phyloP scores from a whole-genome alignment of 441 rosid species.

The Mallotus japonicus region DNA sequence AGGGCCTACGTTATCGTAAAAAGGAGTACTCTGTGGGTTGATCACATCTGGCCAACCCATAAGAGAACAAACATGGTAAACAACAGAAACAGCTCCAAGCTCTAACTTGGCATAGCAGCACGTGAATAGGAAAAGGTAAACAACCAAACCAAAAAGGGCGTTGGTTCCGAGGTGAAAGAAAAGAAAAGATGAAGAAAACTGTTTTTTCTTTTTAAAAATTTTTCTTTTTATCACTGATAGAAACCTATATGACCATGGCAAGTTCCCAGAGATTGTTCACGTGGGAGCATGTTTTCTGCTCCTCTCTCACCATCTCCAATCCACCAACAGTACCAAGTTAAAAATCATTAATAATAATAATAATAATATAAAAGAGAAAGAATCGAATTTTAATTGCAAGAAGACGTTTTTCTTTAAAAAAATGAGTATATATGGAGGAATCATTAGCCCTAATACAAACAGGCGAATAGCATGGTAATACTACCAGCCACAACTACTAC shows the following conservation, averaged over 20 bases:
- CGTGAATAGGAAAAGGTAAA: slow-evolving; percentile 60
- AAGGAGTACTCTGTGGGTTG: slow-evolving; percentile 35
- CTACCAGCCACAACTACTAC: background rate
- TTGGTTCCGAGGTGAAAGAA: slow-evolving; percentile 54
- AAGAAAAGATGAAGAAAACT: slow-evolving; percentile 18
- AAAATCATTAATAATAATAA: background rate
- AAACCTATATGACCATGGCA: slow-evolving; percentile 39
- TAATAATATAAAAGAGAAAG: background rate
- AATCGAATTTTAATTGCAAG: background rate
- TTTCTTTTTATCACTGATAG: background rate
- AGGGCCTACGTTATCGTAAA: slow-evolving; percentile 34
- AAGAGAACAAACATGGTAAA: slow-evolving; percentile 66
- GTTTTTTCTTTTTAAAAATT: slow-evolving; percentile 15
- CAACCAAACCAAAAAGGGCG: slow-evolving; percentile 40
- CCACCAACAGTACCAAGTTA: background rate
- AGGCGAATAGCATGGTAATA: slow-evolving; percentile 10
- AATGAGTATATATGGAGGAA: slow-evolving; percentile 15
- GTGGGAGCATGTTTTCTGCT: slow-evolving; percentile 38
- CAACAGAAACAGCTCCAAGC: slow-evolving; percentile 26
- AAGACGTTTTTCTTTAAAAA: background rate
- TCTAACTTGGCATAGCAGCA: slow-evolving; percentile 50
- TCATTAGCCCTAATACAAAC: slow-evolving; percentile 39
- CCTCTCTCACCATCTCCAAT: slow-evolving; percentile 19
- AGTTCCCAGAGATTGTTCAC: slow-evolving; percentile 56
- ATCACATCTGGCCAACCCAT: slow-evolving; percentile 42